A percentile compares a stretch with the other conserved stretches of the same genome.
These are phyloP conservation scores for Symbiodinium pilosum DNA, from an alignment of 73 alveolate genomes.

Conservation along the genomic window DNA sequence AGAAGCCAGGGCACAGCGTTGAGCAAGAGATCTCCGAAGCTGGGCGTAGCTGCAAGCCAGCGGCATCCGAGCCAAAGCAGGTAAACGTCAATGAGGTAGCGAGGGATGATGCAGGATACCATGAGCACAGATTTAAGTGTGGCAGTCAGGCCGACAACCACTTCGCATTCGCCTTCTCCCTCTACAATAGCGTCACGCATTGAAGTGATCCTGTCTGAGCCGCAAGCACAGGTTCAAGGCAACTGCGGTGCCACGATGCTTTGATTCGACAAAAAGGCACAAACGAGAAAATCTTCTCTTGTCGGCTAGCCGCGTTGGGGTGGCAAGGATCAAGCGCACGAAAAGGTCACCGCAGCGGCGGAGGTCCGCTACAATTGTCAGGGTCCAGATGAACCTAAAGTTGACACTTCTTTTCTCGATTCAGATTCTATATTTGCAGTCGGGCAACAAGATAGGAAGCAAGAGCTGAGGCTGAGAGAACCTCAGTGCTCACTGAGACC, in stretches of 20 bases:
- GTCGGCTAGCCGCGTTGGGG: slow-evolving; percentile 45
- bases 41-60: slow-evolving; percentile 91
- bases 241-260: too few relatives aligned
- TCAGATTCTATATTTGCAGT: too few relatives aligned
- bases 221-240: too few relatives aligned
- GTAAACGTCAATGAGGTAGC: slow-evolving; percentile 52
- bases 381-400: slow-evolving; percentile 49
- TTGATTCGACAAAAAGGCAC: too few relatives aligned
- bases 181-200: slow-evolving; percentile 90
- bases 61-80: slow-evolving; percentile 89
- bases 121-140: slow-evolving; percentile 31
- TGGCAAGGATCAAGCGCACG: slow-evolving; percentile 60
- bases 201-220: slow-evolving; percentile 54
- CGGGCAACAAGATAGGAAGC: slow-evolving; percentile 57
- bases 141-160: slow-evolving; percentile 69
- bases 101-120: slow-evolving; percentile 70
- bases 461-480: slow-evolving; percentile 73
- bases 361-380: slow-evolving; percentile 43
- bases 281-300: too few relatives aligned
- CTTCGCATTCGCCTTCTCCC: slow-evolving; percentile 81
- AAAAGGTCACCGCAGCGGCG: slow-evolving; percentile 74
- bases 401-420: not conserved
- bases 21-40: slow-evolving; percentile 73
- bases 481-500: too few relatives aligned
- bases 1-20: slow-evolving; percentile 44